phyloP scores from a whole-genome alignment of 345 rosid genomes.

The Schrenkiella parvula region DNA sequence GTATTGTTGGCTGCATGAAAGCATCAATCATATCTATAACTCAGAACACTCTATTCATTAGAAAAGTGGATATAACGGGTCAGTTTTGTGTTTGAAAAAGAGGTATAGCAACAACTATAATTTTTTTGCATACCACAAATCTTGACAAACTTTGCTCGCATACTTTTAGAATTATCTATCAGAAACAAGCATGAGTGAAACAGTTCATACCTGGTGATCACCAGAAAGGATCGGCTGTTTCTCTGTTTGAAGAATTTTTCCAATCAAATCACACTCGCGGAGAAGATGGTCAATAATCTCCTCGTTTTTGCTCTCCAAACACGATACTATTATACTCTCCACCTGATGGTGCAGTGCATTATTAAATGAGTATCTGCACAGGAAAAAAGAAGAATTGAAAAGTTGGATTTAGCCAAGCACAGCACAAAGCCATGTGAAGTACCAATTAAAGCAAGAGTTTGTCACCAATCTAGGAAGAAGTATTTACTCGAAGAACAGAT shows the following conservation, averaged over 20 bases:
- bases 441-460: neutral
- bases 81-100: neutral
- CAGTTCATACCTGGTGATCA: conserved; percentile 46
- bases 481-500: conserved; percentile 83
- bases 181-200: neutral
- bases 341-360: conserved; percentile 95
- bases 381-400: conserved; percentile 16
- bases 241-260: conserved; percentile 69
- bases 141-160: neutral
- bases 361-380: conserved; percentile 83
- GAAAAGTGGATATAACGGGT: neutral
- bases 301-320: conserved; percentile 74
- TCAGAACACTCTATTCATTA: neutral
- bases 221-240: conserved; percentile 57
- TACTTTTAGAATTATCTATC: neutral
- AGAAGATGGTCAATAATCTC: conserved; percentile 67
- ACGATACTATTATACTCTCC: conserved; percentile 74
- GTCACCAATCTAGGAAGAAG: conserved; percentile 15
- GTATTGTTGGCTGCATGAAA: conserved; percentile 71
- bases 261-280: conserved; percentile 73
- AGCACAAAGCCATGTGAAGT: neutral
- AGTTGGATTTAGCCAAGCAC: conserved; percentile 12
- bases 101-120: neutral
- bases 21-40: neutral
- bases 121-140: conserved; percentile 3